Conservation (phyloP, 495 filamentous ascomycete species). For the Xylaria sp. region DNA sequence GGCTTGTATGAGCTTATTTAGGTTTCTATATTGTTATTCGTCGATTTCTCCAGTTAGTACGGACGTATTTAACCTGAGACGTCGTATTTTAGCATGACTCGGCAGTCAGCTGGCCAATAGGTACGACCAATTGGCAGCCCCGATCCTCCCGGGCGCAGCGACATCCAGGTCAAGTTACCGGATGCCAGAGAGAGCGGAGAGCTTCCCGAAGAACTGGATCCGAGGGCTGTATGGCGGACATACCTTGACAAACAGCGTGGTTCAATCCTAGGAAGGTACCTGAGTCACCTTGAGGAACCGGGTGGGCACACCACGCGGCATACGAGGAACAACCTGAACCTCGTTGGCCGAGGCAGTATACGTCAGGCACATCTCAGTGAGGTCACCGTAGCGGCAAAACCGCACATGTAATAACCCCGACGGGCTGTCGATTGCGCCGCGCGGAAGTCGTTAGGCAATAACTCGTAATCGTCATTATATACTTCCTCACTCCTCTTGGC, state of each 20-base stretch:
- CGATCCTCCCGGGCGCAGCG: constrained; percentile 23
- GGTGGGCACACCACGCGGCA: constrained; percentile 19
- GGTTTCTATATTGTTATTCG: background rate
- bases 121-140: constrained; percentile 13
- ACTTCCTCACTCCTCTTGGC: background rate
- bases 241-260: background rate
- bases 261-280: background rate
- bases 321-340: background rate
- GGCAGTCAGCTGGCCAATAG: constrained; percentile 24
- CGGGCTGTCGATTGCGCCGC: background rate
- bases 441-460: background rate
- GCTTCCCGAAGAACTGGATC: constrained; percentile 15
- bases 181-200: background rate
- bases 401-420: background rate
- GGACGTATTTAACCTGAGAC: background rate
- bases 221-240: constrained; percentile 7
- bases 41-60: background rate
- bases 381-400: background rate
- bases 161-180: constrained; percentile 12
- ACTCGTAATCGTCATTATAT: background rate
- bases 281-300: constrained; percentile 6
- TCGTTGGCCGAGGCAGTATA: constrained; percentile 1
- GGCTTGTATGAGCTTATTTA: constrained; percentile 8
- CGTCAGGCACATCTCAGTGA: constrained; percentile 7
- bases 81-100: constrained; percentile 18